Percentiles rank a stretch among this genome's conserved stretches.
Evolutionary conservation across 495 filamentous ascomycete genomes (phyloP).

Genomic region (Oleoguttula mirabilis): DNA sequence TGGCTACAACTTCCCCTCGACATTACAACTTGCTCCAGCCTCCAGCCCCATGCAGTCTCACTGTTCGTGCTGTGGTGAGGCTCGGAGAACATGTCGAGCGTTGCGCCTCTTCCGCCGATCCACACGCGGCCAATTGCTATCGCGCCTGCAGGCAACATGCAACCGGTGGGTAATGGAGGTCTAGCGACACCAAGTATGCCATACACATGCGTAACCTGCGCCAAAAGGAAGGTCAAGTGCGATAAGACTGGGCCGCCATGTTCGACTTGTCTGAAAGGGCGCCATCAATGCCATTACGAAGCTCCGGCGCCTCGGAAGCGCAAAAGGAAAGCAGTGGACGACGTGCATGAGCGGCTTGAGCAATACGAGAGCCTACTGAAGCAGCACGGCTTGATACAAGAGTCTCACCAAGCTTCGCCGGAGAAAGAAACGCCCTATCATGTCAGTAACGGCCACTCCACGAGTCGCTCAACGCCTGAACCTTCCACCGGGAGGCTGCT

Average conservation of each 20-base stretch:
- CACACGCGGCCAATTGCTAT: neutral
- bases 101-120: no score
- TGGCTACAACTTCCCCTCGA: no score
- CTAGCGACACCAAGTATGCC: slow-evolving; percentile 1
- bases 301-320: slow-evolving; percentile 19
- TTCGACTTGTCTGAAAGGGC: slow-evolving; percentile 14
- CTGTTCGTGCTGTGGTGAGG: no score
- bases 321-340: slow-evolving; percentile 13
- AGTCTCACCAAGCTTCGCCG: neutral
- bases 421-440: neutral
- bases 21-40: no score
- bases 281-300: slow-evolving; percentile 16
- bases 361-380: slow-evolving; percentile 16
- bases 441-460: neutral
- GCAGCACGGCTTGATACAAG: slow-evolving; percentile 9
- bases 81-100: no score
- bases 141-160: neutral
- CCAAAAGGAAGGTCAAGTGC: slow-evolving; percentile 19
- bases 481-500: slow-evolving; percentile 6
- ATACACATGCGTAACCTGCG: slow-evolving; percentile 18
- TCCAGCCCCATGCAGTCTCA: no score
- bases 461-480: neutral
- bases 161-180: neutral
- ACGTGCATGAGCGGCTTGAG: slow-evolving; percentile 13
- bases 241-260: slow-evolving; percentile 17